Percentiles rank a stretch among this genome's conserved stretches.
Conservation (phyloP, 176 grass and related monocot genomes). For the Aechmea fasciata region DNA sequence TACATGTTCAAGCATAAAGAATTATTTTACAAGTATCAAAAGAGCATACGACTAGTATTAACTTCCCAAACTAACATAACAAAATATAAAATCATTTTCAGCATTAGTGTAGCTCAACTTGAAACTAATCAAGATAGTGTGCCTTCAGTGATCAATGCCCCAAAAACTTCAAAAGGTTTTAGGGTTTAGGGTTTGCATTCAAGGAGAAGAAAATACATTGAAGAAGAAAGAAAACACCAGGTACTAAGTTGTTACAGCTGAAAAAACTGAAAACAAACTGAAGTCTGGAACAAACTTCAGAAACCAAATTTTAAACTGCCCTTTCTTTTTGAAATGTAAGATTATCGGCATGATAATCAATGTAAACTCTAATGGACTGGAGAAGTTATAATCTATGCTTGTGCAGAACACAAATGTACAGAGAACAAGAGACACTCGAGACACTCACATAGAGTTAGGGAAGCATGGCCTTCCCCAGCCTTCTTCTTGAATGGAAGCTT, state of each 20-base stretch:
- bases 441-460: constrained; percentile 54
- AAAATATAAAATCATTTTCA: neutral
- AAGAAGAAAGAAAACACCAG: constrained; percentile 13
- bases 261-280: too few relatives aligned
- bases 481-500: constrained; percentile 92
- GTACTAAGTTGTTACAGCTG: neutral
- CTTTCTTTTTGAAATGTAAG: neutral
- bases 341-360: neutral
- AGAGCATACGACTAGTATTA: too few relatives aligned
- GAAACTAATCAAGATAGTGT: too few relatives aligned
- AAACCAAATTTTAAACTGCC: too few relatives aligned
- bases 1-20: too few relatives aligned
- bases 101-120: too few relatives aligned
- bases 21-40: too few relatives aligned
- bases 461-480: constrained; percentile 59
- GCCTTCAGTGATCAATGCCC: too few relatives aligned
- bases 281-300: too few relatives aligned
- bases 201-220: neutral
- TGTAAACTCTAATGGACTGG: neutral
- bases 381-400: neutral
- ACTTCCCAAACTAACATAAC: too few relatives aligned
- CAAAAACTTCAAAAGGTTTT: too few relatives aligned
- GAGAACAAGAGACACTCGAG: neutral
- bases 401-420: neutral
- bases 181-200: neutral